Evolutionary conservation across 176 grass and related monocot genomes (phyloP).

Genomic region (Eragrostis curvula): DNA sequence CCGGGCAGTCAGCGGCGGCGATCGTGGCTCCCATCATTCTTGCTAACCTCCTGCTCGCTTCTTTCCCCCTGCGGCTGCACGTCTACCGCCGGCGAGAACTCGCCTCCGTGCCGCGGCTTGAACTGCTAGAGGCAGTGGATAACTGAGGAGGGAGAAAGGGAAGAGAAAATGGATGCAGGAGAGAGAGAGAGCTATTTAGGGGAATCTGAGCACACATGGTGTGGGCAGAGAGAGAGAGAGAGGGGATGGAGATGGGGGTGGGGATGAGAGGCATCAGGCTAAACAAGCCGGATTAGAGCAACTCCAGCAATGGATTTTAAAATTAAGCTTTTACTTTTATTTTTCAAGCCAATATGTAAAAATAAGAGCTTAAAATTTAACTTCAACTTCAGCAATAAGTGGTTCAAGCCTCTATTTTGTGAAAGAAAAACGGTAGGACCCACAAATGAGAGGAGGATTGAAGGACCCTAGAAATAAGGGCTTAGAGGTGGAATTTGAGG

Average conservation of each 20-base stretch:
- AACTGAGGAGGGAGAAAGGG: constrained; percentile 24
- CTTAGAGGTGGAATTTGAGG: no score
- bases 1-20: constrained; percentile 48
- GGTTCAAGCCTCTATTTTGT: no score
- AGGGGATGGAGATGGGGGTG: background rate
- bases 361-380: no score
- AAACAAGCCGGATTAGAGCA: constrained; percentile 23
- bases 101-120: background rate
- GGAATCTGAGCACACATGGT: constrained; percentile 53
- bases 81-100: constrained; percentile 11
- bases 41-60: constrained; percentile 24
- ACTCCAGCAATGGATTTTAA: no score
- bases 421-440: no score
- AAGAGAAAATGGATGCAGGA: constrained; percentile 15
- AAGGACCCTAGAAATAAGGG: no score
- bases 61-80: background rate
- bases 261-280: background rate
- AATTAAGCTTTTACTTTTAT: no score
- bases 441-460: no score
- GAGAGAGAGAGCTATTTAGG: constrained; percentile 38
- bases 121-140: constrained; percentile 29
- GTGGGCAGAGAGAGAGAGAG: constrained; percentile 4
- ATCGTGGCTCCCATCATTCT: constrained; percentile 62
- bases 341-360: no score
- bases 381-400: no score